These are phyloP conservation scores for Bremia lactucae DNA, from an alignment of 352 stramenopile genomes.

Conservation along the genomic window DNA sequence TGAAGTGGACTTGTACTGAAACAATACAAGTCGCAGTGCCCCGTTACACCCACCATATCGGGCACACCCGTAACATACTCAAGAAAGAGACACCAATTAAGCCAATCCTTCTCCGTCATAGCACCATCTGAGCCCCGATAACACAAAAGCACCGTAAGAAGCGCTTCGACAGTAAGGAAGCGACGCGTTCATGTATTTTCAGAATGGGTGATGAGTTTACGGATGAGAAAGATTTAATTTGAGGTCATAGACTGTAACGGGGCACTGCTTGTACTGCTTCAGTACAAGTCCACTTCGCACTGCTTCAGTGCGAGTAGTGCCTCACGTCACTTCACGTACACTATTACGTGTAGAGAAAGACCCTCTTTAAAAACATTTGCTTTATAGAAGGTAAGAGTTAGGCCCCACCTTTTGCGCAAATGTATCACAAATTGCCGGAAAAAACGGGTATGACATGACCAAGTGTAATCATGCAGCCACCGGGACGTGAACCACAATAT, in stretches of 20 bases:
- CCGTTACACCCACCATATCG: no score
- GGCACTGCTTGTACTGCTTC: no score
- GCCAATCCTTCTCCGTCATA: conserved; percentile 56
- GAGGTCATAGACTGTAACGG: conserved; percentile 30
- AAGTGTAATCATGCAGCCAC: conserved; percentile 84
- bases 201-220: conserved; percentile 27
- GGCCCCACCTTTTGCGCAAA: conserved; percentile 65
- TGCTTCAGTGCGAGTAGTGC: no score
- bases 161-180: conserved; percentile 27
- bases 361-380: no score
- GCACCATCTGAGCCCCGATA: conserved; percentile 37
- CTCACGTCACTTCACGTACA: no score
- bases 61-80: conserved; percentile 65
- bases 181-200: conserved; percentile 30
- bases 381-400: no score
- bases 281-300: no score
- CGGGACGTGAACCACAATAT: conserved; percentile 80
- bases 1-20: no score
- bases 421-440: conserved; percentile 80
- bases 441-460: conserved; percentile 79
- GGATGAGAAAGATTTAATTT: conserved; percentile 23
- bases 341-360: no score
- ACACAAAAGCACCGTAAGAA: conserved; percentile 26
- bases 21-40: no score
- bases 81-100: conserved; percentile 63